Conservation (phyloP, 2,329 filamentous ascomycete genomes). For the Aspergillus sp. region DNA sequence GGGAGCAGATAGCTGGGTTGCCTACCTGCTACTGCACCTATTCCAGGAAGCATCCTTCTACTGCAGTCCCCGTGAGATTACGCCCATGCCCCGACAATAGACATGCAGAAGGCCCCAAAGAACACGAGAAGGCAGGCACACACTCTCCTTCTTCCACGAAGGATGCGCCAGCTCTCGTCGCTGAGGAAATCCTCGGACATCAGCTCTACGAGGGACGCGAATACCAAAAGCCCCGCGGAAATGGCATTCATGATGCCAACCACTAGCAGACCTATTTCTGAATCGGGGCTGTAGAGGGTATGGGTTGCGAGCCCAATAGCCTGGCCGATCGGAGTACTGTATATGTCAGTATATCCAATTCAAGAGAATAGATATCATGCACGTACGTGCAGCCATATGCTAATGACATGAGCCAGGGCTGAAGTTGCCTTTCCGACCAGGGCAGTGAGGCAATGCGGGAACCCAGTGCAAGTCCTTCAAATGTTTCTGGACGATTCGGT, state of each 20-base stretch:
- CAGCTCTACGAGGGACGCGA: constrained; percentile 74
- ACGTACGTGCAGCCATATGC: constrained; percentile 62
- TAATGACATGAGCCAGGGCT: constrained; percentile 71
- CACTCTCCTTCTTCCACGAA: constrained; percentile 62
- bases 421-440: constrained; percentile 26
- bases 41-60: too few species aligned
- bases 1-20: too few species aligned
- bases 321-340: constrained; percentile 72
- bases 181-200: constrained; percentile 76
- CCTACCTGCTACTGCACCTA: too few species aligned
- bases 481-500: constrained; percentile 27
- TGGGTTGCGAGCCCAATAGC: constrained; percentile 74
- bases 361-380: too few species aligned
- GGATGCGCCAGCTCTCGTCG: constrained; percentile 69
- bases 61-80: constrained; percentile 28
- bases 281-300: constrained; percentile 71
- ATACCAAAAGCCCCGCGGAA: constrained; percentile 72
- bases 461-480: constrained; percentile 35
- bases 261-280: constrained; percentile 69
- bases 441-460: constrained; percentile 33
- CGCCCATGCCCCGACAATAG: constrained; percentile 70
- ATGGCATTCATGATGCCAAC: constrained; percentile 83
- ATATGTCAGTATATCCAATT: not conserved
- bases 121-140: constrained; percentile 65
- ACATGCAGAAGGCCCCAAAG: constrained; percentile 67